Conservation (phyloP, 2,329 filamentous ascomycete species). For the Scytalidium lignicola region DNA sequence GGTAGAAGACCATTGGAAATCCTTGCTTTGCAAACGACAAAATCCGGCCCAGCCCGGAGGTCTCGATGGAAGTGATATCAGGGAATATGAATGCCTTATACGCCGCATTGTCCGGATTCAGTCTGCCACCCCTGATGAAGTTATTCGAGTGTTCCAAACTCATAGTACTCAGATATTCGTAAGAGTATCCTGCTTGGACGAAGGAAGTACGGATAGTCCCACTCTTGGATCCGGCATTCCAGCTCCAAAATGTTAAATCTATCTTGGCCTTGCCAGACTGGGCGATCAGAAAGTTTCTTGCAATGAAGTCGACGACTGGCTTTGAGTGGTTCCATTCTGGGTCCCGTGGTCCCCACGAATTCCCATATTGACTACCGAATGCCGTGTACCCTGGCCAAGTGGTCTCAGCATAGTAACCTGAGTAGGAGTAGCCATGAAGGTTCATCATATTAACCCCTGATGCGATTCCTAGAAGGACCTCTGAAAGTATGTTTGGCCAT, state of each 20-base stretch:
- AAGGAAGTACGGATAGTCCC: too few species aligned
- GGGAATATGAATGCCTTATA: conserved; percentile 38
- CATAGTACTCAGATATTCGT: conserved; percentile 37
- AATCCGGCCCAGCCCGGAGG: too few species aligned
- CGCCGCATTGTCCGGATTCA: conserved; percentile 33
- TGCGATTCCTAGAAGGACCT: not conserved
- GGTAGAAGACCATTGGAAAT: too few species aligned
- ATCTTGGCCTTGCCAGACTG: conserved; percentile 33
- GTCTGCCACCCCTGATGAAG: conserved; percentile 26
- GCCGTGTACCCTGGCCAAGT: not conserved
- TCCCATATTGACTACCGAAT: not conserved
- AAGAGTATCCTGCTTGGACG: conserved; percentile 3
- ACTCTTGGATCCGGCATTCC: too few species aligned
- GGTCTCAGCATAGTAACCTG: not conserved
- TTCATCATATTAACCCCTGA: not conserved
- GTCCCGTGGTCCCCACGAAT: not conserved
- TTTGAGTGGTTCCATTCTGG: conserved; percentile 29
- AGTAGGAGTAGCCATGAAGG: not conserved
- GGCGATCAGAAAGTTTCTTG: conserved; percentile 31
- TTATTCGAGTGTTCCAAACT: conserved; percentile 35
- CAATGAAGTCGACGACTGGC: conserved; percentile 32
- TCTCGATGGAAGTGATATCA: conserved; percentile 19
- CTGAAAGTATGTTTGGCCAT: not conserved
- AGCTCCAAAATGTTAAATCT: conserved; percentile 32
- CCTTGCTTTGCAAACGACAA: too few species aligned